phyloP scores from a whole-genome alignment of 192 early-diverging fungal species.

The Spizellomyces punctatus region DNA sequence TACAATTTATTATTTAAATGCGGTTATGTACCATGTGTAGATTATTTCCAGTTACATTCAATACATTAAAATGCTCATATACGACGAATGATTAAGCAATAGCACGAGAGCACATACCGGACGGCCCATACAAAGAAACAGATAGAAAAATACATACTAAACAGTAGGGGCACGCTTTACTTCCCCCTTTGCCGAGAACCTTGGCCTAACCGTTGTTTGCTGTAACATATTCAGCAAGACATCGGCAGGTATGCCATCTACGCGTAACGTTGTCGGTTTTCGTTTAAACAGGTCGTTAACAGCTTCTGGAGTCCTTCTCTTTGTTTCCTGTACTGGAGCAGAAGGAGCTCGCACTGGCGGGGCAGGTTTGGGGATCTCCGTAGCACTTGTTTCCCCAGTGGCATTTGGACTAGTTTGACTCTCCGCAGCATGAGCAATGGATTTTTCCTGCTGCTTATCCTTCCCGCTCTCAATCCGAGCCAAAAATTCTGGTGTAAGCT shows the following conservation, averaged over 20 bases:
- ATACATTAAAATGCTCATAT: too few relatives aligned
- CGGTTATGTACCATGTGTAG: too few relatives aligned
- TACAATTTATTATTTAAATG: too few relatives aligned
- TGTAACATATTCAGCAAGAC: conserved; percentile 19
- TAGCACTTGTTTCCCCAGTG: not conserved
- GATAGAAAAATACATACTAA: not conserved
- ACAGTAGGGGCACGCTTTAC: not conserved
- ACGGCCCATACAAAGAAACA: too few relatives aligned
- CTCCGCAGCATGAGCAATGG: not conserved
- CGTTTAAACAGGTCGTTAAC: not conserved
- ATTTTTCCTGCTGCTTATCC: not conserved
- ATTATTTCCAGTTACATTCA: too few relatives aligned
- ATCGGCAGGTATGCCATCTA: conserved; percentile 27
- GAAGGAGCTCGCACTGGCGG: not conserved
- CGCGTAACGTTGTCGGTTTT: conserved; percentile 13
- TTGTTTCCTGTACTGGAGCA: not conserved
- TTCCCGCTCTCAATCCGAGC: conserved; percentile 26
- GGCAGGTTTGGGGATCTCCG: not conserved
- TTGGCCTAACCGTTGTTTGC: not conserved
- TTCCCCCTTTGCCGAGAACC: not conserved
- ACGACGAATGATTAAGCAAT: too few relatives aligned
- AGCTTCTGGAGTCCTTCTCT: not conserved
- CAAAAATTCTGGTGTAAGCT: conserved; percentile 55
- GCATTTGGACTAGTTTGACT: conserved; percentile 9
- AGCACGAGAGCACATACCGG: too few relatives aligned